These are phyloP conservation scores for Rosa rugosa DNA, from an alignment of 306 rosid genomes.

Conservation along the genomic window DNA sequence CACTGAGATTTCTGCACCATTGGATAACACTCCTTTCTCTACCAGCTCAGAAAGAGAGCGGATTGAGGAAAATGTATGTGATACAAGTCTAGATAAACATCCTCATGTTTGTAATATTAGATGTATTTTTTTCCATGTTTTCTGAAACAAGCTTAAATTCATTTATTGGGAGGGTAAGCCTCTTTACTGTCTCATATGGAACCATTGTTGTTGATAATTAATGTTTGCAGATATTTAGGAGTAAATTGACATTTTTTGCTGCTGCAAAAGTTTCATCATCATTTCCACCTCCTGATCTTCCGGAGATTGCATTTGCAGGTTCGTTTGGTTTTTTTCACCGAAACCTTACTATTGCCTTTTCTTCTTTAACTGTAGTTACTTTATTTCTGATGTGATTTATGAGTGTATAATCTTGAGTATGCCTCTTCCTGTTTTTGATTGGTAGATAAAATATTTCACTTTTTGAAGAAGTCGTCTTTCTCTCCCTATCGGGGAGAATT, in stretches of 20 bases:
- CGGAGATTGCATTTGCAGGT: conserved; percentile 99
- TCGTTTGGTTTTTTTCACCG: not conserved
- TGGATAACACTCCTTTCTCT: conserved; percentile 79
- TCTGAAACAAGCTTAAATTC: not conserved
- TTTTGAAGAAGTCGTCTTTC: not conserved
- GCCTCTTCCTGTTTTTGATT: not conserved
- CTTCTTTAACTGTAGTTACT: conserved; percentile 7
- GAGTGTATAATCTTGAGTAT: not conserved
- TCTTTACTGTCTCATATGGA: conserved; percentile 13
- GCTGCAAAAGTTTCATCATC: conserved; percentile 92
- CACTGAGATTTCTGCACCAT: conserved; percentile 81
- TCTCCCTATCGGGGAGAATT: not conserved
- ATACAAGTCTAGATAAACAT: conserved; percentile 4
- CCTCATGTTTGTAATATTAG: conserved; percentile 7
- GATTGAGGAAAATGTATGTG: conserved; percentile 78
- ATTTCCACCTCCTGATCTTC: conserved; percentile 83
- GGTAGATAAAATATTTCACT: not conserved
- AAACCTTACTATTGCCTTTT: conserved; percentile 6
- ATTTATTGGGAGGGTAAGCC: not conserved
- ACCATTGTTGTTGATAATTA: conserved; percentile 19
- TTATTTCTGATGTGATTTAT: conserved; percentile 2
- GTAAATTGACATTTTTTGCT: conserved; percentile 82
- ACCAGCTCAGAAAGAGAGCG: conserved; percentile 66
- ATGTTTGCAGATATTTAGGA: conserved; percentile 62
- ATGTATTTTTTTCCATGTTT: not conserved